Conservation (phyloP, 1,284 basidiomycete genomes). For the Phylloporus gajari region DNA sequence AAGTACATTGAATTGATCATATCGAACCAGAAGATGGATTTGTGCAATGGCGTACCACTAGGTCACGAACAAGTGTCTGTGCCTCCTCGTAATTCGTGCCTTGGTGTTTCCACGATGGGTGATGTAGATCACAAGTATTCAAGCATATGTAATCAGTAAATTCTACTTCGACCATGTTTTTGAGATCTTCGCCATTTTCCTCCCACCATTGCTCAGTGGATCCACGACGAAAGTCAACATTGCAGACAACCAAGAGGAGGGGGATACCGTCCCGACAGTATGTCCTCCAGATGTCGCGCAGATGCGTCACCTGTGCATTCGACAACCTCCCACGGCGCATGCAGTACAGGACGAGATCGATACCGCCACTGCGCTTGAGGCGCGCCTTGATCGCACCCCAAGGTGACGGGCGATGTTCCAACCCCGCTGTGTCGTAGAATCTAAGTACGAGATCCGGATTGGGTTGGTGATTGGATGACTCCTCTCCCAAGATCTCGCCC, state of each 20-base stretch:
- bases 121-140: conserved; percentile 28
- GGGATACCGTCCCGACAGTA: conserved; percentile 33
- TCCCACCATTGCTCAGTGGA: conserved; percentile 45
- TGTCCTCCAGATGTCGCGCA: conserved; percentile 30
- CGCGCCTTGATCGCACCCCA: conserved; percentile 26
- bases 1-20: conserved; percentile 20
- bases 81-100: conserved; percentile 28
- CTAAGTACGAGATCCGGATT: conserved; percentile 18
- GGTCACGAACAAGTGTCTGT: conserved; percentile 27
- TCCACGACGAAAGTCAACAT: conserved; percentile 33
- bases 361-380: conserved; percentile 26
- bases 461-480: not conserved
- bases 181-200: conserved; percentile 30
- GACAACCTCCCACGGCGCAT: conserved; percentile 37
- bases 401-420: conserved; percentile 34
- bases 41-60: conserved; percentile 32
- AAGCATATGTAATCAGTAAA: conserved; percentile 39
- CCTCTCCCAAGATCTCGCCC: conserved; percentile 17
- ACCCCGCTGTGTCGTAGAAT: conserved; percentile 35
- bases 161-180: conserved; percentile 14
- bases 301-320: conserved; percentile 28
- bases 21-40: conserved; percentile 2
- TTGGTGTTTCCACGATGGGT: conserved; percentile 37
- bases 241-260: conserved; percentile 37
- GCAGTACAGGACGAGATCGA: conserved; percentile 38